phyloP scores from a whole-genome alignment of 2,329 filamentous ascomycete genomes.

The Trichoderma harzianum region DNA sequence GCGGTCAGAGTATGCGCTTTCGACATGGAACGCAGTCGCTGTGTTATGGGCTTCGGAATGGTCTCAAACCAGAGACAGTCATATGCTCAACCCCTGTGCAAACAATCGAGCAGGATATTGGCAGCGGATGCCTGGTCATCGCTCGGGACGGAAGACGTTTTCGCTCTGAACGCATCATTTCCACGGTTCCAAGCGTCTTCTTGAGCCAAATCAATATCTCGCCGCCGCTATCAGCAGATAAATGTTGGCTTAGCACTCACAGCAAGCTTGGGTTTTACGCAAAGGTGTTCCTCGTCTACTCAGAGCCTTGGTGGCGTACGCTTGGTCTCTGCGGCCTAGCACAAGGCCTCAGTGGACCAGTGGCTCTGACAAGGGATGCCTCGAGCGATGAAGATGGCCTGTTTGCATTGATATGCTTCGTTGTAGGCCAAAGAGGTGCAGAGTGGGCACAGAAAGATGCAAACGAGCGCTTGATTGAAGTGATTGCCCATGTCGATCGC shows the following conservation, averaged over 20 bases:
- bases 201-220: constrained; percentile 21
- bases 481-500: constrained; percentile 35
- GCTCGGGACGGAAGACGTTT: background rate
- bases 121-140: background rate
- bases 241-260: constrained; percentile 33
- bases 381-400: constrained; percentile 29
- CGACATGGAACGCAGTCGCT: background rate
- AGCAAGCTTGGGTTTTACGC: constrained; percentile 43
- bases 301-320: constrained; percentile 35
- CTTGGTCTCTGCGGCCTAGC: constrained; percentile 21
- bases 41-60: constrained; percentile 9
- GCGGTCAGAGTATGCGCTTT: background rate
- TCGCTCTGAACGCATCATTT: background rate
- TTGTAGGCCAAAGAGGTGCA: constrained; percentile 37
- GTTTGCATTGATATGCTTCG: constrained; percentile 41
- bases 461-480: constrained; percentile 27
- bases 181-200: background rate
- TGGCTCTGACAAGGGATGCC: constrained; percentile 39
- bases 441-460: constrained; percentile 14
- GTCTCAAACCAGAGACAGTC: constrained; percentile 26
- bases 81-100: background rate
- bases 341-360: constrained; percentile 32
- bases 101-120: background rate
- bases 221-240: constrained; percentile 32
- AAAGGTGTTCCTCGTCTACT: constrained; percentile 37